Evolutionary conservation across 2,329 filamentous ascomycete species (phyloP), one percentile per base, ranked within the genome.

Genomic region (Colletotrichum coccodes): DNA sequence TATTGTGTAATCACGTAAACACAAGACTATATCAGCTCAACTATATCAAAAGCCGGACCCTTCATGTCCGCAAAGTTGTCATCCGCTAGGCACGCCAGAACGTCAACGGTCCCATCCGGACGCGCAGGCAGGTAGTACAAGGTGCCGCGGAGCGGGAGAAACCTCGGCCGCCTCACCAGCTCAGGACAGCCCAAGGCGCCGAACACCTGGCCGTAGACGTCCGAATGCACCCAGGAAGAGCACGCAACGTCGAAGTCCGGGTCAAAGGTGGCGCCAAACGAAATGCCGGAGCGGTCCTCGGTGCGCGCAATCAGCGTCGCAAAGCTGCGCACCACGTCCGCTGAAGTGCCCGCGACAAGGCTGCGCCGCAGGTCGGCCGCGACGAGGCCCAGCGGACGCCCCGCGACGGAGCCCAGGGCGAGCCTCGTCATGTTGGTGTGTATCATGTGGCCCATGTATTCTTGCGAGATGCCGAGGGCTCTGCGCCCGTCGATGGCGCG

Each of bases 391-490:
- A 77, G 71, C 1, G 75, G 60, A 32, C 75, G 67, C 21, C 64
- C 40, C 3, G 71, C 72, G 0, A 79, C 64, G 57, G 75, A 58
- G 14, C 66, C 40, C 23, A 77, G 70, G 0, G 75, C 65, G 40
- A 77, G 67, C 16, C 58, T 49, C 2, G 64, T 57, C 6, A 54
- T 56, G 2, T 72, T 71, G 18, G 73, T 73, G 59, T 77, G 73
- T 7, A 74, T 73, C 60, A 76, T 59, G 21, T 76, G 72, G 6
- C 76, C 77, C 66, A 78, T 74, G 62, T 78, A 79, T 26, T 71
- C 64, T 2, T 58, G 57, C 12, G 77, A 72, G 1, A 78, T 60
- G 6, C 73, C 71, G 3, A 79, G 56, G 11, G 71, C 61, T 23
- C 46, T 60, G 38, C 78, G 72, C 6, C 60, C 71, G 64, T 79